Conservation (phyloP, 768 basidiomycete species). For the Asterophora lycoperdoides region DNA sequence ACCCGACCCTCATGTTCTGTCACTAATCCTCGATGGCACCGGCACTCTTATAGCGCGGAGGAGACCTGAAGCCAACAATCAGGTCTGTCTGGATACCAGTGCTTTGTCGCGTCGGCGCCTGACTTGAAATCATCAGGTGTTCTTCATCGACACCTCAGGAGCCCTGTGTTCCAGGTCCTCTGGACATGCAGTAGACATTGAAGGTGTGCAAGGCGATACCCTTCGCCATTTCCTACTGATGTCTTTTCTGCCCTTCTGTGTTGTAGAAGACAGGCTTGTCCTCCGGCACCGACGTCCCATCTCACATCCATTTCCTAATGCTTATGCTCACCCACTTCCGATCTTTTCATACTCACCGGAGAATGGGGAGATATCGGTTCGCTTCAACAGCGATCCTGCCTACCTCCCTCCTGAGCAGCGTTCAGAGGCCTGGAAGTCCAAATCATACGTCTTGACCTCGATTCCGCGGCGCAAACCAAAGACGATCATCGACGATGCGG, state of each 20-base stretch:
- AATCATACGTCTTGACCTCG: constrained; percentile 58
- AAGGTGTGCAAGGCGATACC: constrained; percentile 42
- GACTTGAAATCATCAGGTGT: constrained; percentile 47
- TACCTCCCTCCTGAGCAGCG: constrained; percentile 41
- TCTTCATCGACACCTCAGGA: constrained; percentile 77
- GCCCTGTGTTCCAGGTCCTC: constrained; percentile 73
- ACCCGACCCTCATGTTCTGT: not conserved
- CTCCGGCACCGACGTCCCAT: constrained; percentile 75
- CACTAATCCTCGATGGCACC: not conserved
- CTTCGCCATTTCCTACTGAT: not conserved
- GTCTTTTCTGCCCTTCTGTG: constrained; percentile 2
- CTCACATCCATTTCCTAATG: constrained; percentile 74
- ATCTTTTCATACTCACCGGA: constrained; percentile 55
- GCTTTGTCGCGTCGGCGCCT: no score
- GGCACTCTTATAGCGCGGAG: constrained; percentile 48
- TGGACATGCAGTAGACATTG: constrained; percentile 79
- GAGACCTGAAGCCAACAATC: constrained; percentile 67
- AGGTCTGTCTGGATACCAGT: constrained; percentile 39
- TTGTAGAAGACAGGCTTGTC: constrained; percentile 58
- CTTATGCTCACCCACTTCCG: constrained; percentile 72
- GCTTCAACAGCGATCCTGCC: constrained; percentile 60
- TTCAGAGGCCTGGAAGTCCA: constrained; percentile 52
- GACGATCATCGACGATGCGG: constrained; percentile 67
- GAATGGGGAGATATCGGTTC: constrained; percentile 55
- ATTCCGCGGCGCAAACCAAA: constrained; percentile 67